Evolutionary conservation across 192 early-diverging fungal genomes (phyloP), one percentile per base, ranked within the genome.

Genomic region (Kappamyces sp.): DNA sequence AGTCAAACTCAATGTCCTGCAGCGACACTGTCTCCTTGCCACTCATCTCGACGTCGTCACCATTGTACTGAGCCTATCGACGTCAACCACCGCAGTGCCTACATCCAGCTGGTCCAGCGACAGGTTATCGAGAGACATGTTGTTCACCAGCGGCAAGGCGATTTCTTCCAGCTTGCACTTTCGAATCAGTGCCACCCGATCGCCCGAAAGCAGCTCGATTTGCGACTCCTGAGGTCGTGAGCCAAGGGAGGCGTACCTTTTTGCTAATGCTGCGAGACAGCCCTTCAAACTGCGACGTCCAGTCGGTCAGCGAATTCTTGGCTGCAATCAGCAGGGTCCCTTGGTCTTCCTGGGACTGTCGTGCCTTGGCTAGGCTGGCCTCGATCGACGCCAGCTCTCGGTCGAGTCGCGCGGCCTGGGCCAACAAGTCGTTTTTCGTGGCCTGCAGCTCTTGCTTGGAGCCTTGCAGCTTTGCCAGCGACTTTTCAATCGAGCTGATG

Each of bases 91-190:
- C 22, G 22, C 22, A 22, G 22, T 12, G 15, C 69, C 70, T 0
- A 66, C 54, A 31, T 68, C 60, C 65, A 76, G 68, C 14, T 61
- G 31, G 41, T 86, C 82, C 50, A 95, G 68, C 2, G 86, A 67
- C 2, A 96, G 74, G 45, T 88, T 85, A 5, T 86, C 83, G 66
- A 96, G 66, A 31, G 41, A 45, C 7, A 79, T 86, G 11, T 87
- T 88, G 46, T 72, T 71, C 12, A 77, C 51, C 43, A 97, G 74
- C 40, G 93, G 94, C 36, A 99, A 60, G 5, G 85, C 77, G 50
- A 99, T 93, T 43, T 96, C 93, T 60, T 97, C 93, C 47, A 97
- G 72, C 69, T 95, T 95, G 72, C 93, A 96, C 30, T 79, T 72
- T 52, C 91, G 78, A 48, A 94, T 85, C 36, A 96, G 87, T 0